Conservation (phyloP, 352 stramenopile genomes). For the Pythium myriotylum region DNA sequence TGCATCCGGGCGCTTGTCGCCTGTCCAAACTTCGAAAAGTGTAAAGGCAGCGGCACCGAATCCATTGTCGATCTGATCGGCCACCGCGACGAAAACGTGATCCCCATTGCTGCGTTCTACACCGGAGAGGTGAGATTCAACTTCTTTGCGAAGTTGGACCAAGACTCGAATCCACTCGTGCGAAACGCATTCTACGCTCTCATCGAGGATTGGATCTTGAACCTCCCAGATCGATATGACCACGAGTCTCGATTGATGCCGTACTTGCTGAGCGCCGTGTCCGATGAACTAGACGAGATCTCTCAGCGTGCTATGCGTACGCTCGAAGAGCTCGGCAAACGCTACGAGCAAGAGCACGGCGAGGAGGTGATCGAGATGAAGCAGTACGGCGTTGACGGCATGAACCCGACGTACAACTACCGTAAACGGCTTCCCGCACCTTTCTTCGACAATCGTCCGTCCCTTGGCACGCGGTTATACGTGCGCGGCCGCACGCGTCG, state of each 20-base stretch:
- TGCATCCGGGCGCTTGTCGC: constrained; percentile 82
- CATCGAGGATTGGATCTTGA: constrained; percentile 89
- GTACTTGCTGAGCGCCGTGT: constrained; percentile 92
- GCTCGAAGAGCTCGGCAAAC: constrained; percentile 62
- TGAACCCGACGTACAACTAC: constrained; percentile 88
- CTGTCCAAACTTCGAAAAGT: constrained; percentile 90
- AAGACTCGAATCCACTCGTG: constrained; percentile 85
- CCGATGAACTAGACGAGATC: constrained; percentile 60
- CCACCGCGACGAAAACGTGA: constrained; percentile 95
- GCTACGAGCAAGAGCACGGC: constrained; percentile 69
- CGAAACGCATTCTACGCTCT: constrained; percentile 85
- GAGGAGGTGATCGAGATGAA: constrained; percentile 92
- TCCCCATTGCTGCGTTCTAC: constrained; percentile 95
- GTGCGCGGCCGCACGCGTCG: constrained; percentile 87
- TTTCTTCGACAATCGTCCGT: constrained; percentile 74
- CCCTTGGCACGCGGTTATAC: constrained; percentile 90
- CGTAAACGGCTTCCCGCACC: constrained; percentile 68
- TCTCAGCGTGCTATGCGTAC: constrained; percentile 64
- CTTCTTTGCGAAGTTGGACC: constrained; percentile 91
- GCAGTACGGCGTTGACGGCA: constrained; percentile 94
- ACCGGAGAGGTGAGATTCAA: constrained; percentile 90
- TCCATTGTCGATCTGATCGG: constrained; percentile 94
- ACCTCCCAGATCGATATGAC: constrained; percentile 93
- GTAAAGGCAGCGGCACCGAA: constrained; percentile 93
- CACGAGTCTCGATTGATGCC: constrained; percentile 93